Evolutionary conservation across 2,329 filamentous ascomycete genomes (phyloP), one percentile per base, ranked within the genome.

Genomic region (Tolypocladium capitatum): DNA sequence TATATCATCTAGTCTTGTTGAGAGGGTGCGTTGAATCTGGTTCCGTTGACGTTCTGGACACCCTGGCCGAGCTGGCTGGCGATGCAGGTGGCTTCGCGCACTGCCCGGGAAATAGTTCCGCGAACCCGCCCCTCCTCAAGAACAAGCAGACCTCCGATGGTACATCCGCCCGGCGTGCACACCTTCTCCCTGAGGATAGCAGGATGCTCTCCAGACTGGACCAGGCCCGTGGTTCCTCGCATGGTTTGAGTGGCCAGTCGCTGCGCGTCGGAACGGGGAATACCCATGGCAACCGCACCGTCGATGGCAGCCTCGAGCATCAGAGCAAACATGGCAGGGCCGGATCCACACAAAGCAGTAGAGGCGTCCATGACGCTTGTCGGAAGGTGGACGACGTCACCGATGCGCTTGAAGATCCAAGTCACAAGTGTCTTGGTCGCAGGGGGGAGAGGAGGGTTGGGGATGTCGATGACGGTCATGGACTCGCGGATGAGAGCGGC

Each of bases 231-330:
- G 0, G 83, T 80, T 21, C 86, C 86, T 54, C 78, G 74, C 82
- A 89, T 87, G 13, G 81, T 80, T 69, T 91, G 86, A 1, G 84
- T 82, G 27, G 84, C 84, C 84, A 91, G 89, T 51, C 78, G 69
- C 60, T 81, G 80, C 1, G 85, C 85, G 60, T 89, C 84, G 2
- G 74, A 76, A 43, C 84, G 72, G 4, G 84, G 83, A 31, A 91
- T 60, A 0, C 86, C 86, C 81, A 88, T 86, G 14, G 85, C 84
- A 1, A 91, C 83, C 4, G 80, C 85, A 7, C 84, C 86, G 56
- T 90, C 85, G 14, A 85, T 80, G 42, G 84, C 75, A 7, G 83
- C 83, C 65, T 91, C 86, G 16, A 88, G 72, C 57, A 90, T 74
- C 40, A 91, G 70, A 1, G 84, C 76, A 55, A 86, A 86, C 66